Conservation (phyloP, 371 early-diverging fungal species). For the Lichtheimia hyalospora region DNA sequence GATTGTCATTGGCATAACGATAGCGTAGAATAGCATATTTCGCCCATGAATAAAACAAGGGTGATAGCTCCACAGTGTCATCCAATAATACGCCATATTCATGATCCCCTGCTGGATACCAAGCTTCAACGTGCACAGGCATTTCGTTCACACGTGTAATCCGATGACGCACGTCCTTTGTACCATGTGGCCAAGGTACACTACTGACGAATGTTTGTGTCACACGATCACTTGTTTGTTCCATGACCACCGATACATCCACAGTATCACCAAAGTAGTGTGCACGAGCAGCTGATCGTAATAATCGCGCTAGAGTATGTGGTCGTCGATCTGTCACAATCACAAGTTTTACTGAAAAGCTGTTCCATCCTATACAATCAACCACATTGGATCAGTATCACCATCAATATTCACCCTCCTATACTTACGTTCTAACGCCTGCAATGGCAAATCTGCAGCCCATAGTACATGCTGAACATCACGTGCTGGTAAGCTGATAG, state of each 20-base stretch:
- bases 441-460: slow-evolving; percentile 53
- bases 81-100: slow-evolving; percentile 63
- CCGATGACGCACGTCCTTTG: slow-evolving; percentile 53
- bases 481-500: slow-evolving; percentile 45
- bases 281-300: slow-evolving; percentile 50
- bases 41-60: slow-evolving; percentile 56
- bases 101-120: slow-evolving; percentile 59
- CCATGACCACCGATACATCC: slow-evolving; percentile 57
- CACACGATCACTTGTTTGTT: slow-evolving; percentile 48
- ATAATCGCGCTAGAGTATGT: slow-evolving; percentile 49
- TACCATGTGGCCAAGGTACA: slow-evolving; percentile 53
- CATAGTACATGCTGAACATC: slow-evolving; percentile 50
- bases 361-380: slow-evolving; percentile 53
- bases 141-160: slow-evolving; percentile 53
- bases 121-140: slow-evolving; percentile 61
- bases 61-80: slow-evolving; percentile 59
- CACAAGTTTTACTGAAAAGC: slow-evolving; percentile 48
- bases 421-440: slow-evolving; percentile 51
- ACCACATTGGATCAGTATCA: too few relatives aligned
- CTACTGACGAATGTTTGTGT: slow-evolving; percentile 49
- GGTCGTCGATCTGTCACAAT: slow-evolving; percentile 58
- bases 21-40: slow-evolving; percentile 60
- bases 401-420: neutral
- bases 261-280: slow-evolving; percentile 58
- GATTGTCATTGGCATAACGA: slow-evolving; percentile 34